Conservation (phyloP, 1,139 yeast genomes). For the Arxiozyma bovina region DNA sequence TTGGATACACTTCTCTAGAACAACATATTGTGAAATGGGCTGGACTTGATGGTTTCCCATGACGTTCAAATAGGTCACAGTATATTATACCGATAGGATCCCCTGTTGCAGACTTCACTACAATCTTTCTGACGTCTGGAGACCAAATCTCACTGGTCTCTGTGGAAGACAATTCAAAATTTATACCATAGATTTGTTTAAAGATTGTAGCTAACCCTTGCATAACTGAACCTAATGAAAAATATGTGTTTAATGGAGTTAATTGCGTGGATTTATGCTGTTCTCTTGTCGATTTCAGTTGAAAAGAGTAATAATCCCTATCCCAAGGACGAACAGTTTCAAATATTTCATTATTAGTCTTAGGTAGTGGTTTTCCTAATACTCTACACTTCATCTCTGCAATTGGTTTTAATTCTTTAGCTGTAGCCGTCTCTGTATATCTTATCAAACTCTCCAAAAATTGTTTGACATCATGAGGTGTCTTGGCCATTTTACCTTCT, state of each 20-base stretch:
- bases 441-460: slow-evolving; percentile 56
- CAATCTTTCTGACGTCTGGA: slow-evolving; percentile 72
- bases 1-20: slow-evolving; percentile 61
- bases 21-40: slow-evolving; percentile 98
- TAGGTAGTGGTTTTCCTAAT: slow-evolving; percentile 14
- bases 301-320: slow-evolving; percentile 57
- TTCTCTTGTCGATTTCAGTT: slow-evolving; percentile 18
- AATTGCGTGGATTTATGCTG: slow-evolving; percentile 26
- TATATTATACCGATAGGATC: slow-evolving; percentile 57
- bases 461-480: slow-evolving; percentile 63
- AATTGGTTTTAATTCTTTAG: slow-evolving; percentile 46
- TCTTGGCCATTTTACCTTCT: slow-evolving; percentile 83
- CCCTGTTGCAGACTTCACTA: slow-evolving; percentile 55
- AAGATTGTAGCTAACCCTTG: slow-evolving; percentile 73
- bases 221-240: slow-evolving; percentile 80
- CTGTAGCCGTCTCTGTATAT: slow-evolving; percentile 46
- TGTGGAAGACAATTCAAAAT: slow-evolving; percentile 58
- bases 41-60: slow-evolving; percentile 61
- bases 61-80: slow-evolving; percentile 56
- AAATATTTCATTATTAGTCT: slow-evolving; percentile 35
- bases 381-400: slow-evolving; percentile 34
- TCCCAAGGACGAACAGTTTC: slow-evolving; percentile 77
- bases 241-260: slow-evolving; percentile 43
- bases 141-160: slow-evolving; percentile 82
- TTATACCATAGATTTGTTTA: slow-evolving; percentile 62